A percentile compares a stretch with the other conserved stretches of the same genome.
phyloP scores from a whole-genome alignment of 1,139 yeast species.

The Suhomyces taliae region DNA sequence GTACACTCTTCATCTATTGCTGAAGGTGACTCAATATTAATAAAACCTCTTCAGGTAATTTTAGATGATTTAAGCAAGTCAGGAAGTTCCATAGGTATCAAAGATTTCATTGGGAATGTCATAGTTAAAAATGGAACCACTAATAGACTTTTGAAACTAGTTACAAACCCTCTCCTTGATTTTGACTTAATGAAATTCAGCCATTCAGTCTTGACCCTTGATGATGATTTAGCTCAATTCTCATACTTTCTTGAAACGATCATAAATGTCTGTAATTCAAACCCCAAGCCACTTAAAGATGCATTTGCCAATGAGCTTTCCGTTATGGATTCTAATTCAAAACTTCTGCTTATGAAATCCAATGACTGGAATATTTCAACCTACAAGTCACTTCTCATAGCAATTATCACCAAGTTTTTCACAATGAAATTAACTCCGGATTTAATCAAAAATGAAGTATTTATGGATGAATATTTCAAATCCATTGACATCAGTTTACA shows the following conservation, averaged over 20 bases:
- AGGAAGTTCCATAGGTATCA: slow-evolving; percentile 45
- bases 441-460: slow-evolving; percentile 17
- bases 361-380: slow-evolving; percentile 60
- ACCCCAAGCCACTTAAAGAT: slow-evolving; percentile 42
- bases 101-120: slow-evolving; percentile 57
- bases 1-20: slow-evolving; percentile 47
- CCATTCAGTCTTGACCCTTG: slow-evolving; percentile 15
- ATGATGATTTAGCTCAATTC: slow-evolving; percentile 60
- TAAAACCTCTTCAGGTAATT: slow-evolving; percentile 66
- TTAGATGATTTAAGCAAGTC: slow-evolving; percentile 59
- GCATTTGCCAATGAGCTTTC: slow-evolving; percentile 56
- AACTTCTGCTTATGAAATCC: slow-evolving; percentile 31
- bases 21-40: slow-evolving; percentile 49
- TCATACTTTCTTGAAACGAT: slow-evolving; percentile 57
- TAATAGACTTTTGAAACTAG: slow-evolving; percentile 57
- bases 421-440: slow-evolving; percentile 29
- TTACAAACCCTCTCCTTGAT: slow-evolving; percentile 50
- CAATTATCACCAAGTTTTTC: slow-evolving; percentile 47
- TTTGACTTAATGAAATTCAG: slow-evolving; percentile 33
- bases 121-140: slow-evolving; percentile 54
- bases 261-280: slow-evolving; percentile 49
- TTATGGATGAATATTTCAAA: slow-evolving; percentile 26
- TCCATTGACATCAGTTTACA: slow-evolving; percentile 37
- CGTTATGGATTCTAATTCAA: slow-evolving; percentile 49
- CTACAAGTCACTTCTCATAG: slow-evolving; percentile 56